Evolutionary conservation across 441 rosid species (phyloP), one percentile per base, ranked within the genome.

Genomic region (Manihot esculenta): DNA sequence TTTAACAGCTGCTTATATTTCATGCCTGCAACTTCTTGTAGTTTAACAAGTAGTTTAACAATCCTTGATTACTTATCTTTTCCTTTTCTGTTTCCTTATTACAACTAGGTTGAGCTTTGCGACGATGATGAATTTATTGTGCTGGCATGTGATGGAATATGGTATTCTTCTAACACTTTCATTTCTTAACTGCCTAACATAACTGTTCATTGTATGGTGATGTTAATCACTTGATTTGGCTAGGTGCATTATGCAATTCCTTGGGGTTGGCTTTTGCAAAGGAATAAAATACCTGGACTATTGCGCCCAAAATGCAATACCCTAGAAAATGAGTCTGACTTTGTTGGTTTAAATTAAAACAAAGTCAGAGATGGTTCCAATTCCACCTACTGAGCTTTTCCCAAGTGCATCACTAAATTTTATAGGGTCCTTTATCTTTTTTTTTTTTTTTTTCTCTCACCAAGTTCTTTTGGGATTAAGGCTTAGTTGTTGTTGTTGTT

Each of bases 91-190:
- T 18, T 71, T 33, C 38, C 38, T 38, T 38, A 38, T 38, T 30
- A 42, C 27, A 27, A 60, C 54, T 61, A 91, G 98, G 90, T 89
- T 77, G 97, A 93, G 84, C 97, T 95, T 59, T 93, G 95, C 11
- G 91, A 87, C 44, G 97, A 93, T 62, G 99, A 95, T 69, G 99
- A 95, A 69, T 95, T 93, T 78, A 69, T 88, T 65, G 94, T 90
- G 74, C 84, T 95, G 74, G 99, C 99, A 50, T 93, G 99, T 57
- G 99, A 95, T 62, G 99, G 99, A 77, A 86, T 90, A 79, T 88
- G 91, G 91, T 87, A 80, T 35, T 69, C 55, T 9, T 33, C 68
- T 51, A 33, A 24, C 56, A 26, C 65, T 58, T 56, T 9, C n/a
- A 59, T 62, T 66, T 71, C 48, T 11, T 10, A 55, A 12, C 57